Percentiles rank a stretch among this genome's conserved stretches.
phyloP scores from a whole-genome alignment of 768 basidiomycete genomes.

The Boletus tomentosulus region DNA sequence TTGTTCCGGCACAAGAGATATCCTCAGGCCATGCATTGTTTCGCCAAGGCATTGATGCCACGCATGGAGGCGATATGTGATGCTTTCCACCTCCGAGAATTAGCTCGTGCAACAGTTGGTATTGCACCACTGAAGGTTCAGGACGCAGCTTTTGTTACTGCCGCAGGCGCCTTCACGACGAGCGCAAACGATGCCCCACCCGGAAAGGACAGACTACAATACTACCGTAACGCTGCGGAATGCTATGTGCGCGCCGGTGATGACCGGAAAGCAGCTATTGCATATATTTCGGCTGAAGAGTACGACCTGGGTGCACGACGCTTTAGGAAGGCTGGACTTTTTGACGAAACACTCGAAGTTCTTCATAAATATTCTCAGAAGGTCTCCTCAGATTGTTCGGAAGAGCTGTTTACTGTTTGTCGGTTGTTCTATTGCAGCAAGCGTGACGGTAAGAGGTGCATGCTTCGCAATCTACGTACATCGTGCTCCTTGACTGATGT shows the following conservation, averaged over 20 bases:
- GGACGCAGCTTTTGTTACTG: slow-evolving; percentile 38
- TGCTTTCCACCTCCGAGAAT: slow-evolving; percentile 52
- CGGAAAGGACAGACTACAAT: slow-evolving; percentile 29
- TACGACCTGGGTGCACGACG: slow-evolving; percentile 42
- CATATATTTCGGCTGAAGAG: slow-evolving; percentile 39
- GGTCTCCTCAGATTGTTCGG: slow-evolving; percentile 31
- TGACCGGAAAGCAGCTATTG: slow-evolving; percentile 40
- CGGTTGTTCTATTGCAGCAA: slow-evolving; percentile 43
- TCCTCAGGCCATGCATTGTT: slow-evolving; percentile 52
- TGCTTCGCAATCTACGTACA: not conserved
- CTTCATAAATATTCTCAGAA: slow-evolving; percentile 33
- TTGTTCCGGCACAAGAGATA: slow-evolving; percentile 41
- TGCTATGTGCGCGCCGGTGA: slow-evolving; percentile 43
- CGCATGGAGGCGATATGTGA: slow-evolving; percentile 45
- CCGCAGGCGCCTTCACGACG: slow-evolving; percentile 46
- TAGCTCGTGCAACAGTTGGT: slow-evolving; percentile 37
- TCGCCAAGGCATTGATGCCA: slow-evolving; percentile 41
- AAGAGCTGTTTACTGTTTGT: slow-evolving; percentile 40
- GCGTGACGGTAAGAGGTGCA: slow-evolving; percentile 19
- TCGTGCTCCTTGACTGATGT: not conserved
- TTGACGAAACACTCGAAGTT: slow-evolving; percentile 51
- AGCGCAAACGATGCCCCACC: slow-evolving; percentile 30
- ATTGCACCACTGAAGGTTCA: slow-evolving; percentile 21
- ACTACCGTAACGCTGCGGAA: slow-evolving; percentile 43
- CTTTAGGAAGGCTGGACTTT: slow-evolving; percentile 45